Base-by-base conservation (phyloP, 805 yeast genomes). In the Metschnikowia amazonensis region DNA sequence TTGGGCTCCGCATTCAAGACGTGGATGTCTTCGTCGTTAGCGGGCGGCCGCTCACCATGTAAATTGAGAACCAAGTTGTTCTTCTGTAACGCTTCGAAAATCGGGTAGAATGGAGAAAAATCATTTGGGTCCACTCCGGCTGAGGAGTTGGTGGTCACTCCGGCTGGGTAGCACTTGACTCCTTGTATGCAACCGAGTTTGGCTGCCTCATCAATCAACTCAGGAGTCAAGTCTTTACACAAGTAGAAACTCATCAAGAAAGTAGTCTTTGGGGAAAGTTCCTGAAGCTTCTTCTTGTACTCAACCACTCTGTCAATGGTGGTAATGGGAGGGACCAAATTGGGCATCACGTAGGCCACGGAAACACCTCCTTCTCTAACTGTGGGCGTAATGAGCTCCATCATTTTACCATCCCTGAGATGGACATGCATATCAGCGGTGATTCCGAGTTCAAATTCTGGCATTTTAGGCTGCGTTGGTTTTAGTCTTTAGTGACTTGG, bases 131-230 rank as follows among this genome's bases (percentile, higher is more conserved):
- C 94, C 20, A 94, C 97, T 42, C 99, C 99, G 3, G 84, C 86
- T 40, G 78, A 66, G 8, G 97, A 89, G 69, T 94, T 94, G 32
- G 99, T 94, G n/a, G 99, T 94, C 27, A 94, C 99, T 36, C 99
- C 99, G 1, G 98, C 97, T 34, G 99, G 99, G 64, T 94, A 94
- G 63, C 96, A 89, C 65, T 94, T 94, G 55, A 94, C 88, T 46
- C 99, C 99, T 25, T 81, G 74, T 45, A 92, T 81, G 31, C 80
- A 81, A 1, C 82, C 82, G 14, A 67, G 58, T 45, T 72, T 61
- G 6, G 90, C 95, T 29, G 97, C 98, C 51, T 80, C 77, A 44
- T 79, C 81, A 46, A 94, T 83, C 33, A 89, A 70, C 53, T 87
- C 95, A 0, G 98, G 97, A 1, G 96, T 88, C 52, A 94, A 70